Conservation (phyloP, 371 early-diverging fungal species). For the Lichtheimia ornata region DNA sequence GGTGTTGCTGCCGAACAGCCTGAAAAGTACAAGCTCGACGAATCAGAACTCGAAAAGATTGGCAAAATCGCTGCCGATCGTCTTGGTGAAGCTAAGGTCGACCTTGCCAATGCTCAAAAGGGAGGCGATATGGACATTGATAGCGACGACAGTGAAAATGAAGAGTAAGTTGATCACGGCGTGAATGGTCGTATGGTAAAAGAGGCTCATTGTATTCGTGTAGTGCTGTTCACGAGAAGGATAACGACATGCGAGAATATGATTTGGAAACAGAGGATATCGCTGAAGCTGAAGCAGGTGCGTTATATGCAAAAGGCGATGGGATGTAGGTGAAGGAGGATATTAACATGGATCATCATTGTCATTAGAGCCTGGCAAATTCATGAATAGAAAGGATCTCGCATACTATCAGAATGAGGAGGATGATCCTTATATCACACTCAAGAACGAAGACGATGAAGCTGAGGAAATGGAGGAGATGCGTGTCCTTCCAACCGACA, state of each 20-base stretch:
- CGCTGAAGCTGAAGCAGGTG: not conserved
- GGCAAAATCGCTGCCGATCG: slow-evolving; percentile 69
- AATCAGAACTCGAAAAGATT: slow-evolving; percentile 85
- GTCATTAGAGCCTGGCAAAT: slow-evolving; percentile 44
- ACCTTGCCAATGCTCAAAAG: slow-evolving; percentile 58
- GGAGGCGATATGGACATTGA: slow-evolving; percentile 36
- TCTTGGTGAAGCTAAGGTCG: slow-evolving; percentile 72
- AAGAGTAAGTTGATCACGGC: slow-evolving; percentile 7
- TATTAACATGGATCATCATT: not conserved
- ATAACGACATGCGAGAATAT: not conserved
- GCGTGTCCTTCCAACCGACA: slow-evolving; percentile 78
- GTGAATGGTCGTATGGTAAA: not conserved
- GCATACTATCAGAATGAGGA: slow-evolving; percentile 75
- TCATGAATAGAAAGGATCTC: slow-evolving; percentile 75
- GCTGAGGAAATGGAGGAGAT: slow-evolving; percentile 83
- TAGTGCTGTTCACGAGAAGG: not conserved
- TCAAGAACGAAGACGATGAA: slow-evolving; percentile 65
- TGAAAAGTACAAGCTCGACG: slow-evolving; percentile 76
- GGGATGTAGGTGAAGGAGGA: not conserved
- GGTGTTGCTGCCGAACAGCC: slow-evolving; percentile 85
- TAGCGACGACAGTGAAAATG: slow-evolving; percentile 11
- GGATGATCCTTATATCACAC: slow-evolving; percentile 84
- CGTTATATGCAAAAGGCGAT: not conserved
- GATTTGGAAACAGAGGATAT: not conserved
- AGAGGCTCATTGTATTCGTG: not conserved